Base-by-base conservation (phyloP, 352 stramenopile genomes). In the Elongisporangium prolatum region DNA sequence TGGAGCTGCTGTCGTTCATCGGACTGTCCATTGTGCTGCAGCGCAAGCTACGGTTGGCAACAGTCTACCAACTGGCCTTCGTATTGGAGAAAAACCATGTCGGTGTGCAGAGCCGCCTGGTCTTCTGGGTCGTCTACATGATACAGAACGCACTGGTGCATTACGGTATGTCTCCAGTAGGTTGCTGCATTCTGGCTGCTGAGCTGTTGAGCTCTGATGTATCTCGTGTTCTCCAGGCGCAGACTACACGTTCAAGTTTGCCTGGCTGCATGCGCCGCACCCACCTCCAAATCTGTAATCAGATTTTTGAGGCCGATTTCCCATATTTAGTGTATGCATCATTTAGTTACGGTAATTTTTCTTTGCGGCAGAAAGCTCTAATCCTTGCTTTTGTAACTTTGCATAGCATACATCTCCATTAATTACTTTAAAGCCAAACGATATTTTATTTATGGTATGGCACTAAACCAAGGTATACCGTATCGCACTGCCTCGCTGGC, bases 211-310 rank as follows among this genome's bases (percentile, higher is more conserved):
- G 9, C 28, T 40, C 28, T n/a, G n/a, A 14, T 40, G 4, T 40
- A 7, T 21, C n/a, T n/a, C 21, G 22, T 17, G 50, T 52, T 34
- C 17, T 28, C 20, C 25, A 71, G 62, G 59, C 25, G 68, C 44
- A 13, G 69, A 77, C 40, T 77, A 65, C 55, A 69, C 59, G 0
- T 77, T 77, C 48, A 48, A 62, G n/a, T 74, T 77, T 50, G 50
- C 48, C 14, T 77, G 69, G 65, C 49, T 77, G 9, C 25, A 64
- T 40, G 28, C 8, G 14, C 14, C 28, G 28, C 28, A 6, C 9
- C 28, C 28, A 40, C 4, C n/a, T n/a, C n/a, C 28, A 13, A 40
- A 5, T 5, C 9, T 40, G 28, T 40, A 40, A 40, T 40, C 28
- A 40, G 28, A 40, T 40, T 5, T n/a, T 9, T 13, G 9, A 8